Percentiles rank a stretch among this genome's conserved stretches.
Conservation (phyloP, 768 basidiomycete genomes). For the Russula griseocarnosa region DNA sequence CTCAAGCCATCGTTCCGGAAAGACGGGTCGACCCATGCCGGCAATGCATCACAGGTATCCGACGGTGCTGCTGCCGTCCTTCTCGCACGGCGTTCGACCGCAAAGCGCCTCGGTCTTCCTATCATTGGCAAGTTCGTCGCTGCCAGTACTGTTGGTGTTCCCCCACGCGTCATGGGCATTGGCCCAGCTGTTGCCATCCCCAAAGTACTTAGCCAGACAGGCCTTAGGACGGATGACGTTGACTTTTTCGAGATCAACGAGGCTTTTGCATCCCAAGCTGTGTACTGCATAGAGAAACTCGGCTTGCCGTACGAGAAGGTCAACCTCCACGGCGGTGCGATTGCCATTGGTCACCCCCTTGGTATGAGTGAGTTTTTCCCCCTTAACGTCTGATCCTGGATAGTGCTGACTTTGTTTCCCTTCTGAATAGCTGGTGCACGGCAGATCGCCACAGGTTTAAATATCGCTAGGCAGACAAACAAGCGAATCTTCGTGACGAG, state of each 20-base stretch:
- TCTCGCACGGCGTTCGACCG: slow-evolving; percentile 72
- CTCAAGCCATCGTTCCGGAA: slow-evolving; percentile 83
- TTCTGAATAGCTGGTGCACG: slow-evolving; percentile 63
- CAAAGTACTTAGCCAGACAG: slow-evolving; percentile 59
- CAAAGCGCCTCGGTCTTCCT: slow-evolving; percentile 78
- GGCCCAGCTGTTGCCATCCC: slow-evolving; percentile 90
- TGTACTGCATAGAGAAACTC: slow-evolving; percentile 67
- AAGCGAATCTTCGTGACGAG: slow-evolving; percentile 79
- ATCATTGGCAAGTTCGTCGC: slow-evolving; percentile 82
- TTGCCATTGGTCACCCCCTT: slow-evolving; percentile 85
- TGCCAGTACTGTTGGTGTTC: slow-evolving; percentile 69
- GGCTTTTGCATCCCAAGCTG: slow-evolving; percentile 81
- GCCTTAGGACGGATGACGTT: slow-evolving; percentile 63
- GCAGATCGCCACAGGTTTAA: slow-evolving; percentile 82
- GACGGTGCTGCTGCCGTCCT: slow-evolving; percentile 92
- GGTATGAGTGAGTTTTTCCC: slow-evolving; percentile 61
- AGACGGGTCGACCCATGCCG: slow-evolving; percentile 74
- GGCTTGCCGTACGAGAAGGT: slow-evolving; percentile 74
- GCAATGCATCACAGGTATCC: slow-evolving; percentile 86
- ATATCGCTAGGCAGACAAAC: slow-evolving; percentile 72
- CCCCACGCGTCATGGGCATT: slow-evolving; percentile 86
- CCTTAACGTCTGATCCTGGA: neutral
- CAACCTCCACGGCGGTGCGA: slow-evolving; percentile 84
- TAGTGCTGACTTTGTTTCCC: neutral
- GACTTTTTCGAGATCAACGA: slow-evolving; percentile 94